Conservation (phyloP, 441 rosid genomes). For the Monsonia emarginata region DNA sequence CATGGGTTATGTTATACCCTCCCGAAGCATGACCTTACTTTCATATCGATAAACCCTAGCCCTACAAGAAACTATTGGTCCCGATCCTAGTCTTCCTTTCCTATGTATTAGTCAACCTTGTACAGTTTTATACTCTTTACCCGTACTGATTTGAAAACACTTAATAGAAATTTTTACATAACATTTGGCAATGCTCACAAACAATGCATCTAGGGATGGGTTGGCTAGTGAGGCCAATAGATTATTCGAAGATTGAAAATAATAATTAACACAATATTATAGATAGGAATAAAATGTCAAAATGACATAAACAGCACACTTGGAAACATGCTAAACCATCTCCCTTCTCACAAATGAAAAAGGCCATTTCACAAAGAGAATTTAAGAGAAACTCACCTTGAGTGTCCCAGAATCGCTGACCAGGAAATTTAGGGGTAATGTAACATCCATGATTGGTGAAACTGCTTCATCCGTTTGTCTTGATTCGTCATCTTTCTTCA, state of each 20-base stretch:
- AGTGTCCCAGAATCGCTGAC: constrained; percentile 71
- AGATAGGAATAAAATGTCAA: not conserved
- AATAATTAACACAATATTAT: not conserved
- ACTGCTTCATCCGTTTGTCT: constrained; percentile 28
- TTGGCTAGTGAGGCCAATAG: not conserved
- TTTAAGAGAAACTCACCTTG: constrained; percentile 39
- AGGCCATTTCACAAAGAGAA: not conserved
- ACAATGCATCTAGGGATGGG: not conserved
- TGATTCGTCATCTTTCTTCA: constrained; percentile 36
- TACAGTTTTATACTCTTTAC: not conserved
- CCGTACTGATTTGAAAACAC: not conserved
- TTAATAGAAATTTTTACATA: not conserved
- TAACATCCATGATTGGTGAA: constrained; percentile 66
- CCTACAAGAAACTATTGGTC: not conserved
- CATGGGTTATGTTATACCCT: too few species aligned
- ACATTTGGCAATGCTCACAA: not conserved
- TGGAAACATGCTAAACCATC: not conserved
- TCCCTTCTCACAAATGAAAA: not conserved
- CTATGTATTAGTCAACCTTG: not conserved
- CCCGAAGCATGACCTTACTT: not conserved
- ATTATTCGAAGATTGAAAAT: not conserved
- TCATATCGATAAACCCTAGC: not conserved
- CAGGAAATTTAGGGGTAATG: constrained; percentile 84
- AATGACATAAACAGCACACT: not conserved
- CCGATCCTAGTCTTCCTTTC: not conserved